phyloP scores from a whole-genome alignment of 495 filamentous ascomycete genomes.

The Tuber borchii region DNA sequence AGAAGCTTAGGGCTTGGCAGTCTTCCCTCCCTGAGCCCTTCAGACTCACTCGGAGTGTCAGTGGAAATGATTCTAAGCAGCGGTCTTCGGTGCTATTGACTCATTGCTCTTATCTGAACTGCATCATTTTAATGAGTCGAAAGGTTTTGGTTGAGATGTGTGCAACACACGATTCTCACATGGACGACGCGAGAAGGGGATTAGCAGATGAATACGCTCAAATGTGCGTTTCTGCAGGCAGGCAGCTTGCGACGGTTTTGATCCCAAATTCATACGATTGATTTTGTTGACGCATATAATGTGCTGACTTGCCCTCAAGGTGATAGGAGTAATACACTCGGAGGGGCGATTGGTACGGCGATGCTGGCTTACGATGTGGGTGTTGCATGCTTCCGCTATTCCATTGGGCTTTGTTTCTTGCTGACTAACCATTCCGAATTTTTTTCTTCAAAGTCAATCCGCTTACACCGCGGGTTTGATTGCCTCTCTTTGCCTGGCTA shows the following conservation, averaged over 20 bases:
- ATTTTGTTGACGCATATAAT: not conserved
- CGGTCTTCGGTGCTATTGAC: constrained; percentile 37
- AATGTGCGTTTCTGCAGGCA: constrained; percentile 38
- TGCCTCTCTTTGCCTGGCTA: constrained; percentile 23
- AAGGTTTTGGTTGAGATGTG: constrained; percentile 57
- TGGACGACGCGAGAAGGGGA: not conserved
- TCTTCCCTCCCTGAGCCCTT: constrained; percentile 33
- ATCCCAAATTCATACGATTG: not conserved
- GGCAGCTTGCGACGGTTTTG: constrained; percentile 40
- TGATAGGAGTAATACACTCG: constrained; percentile 36
- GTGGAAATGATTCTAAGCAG: constrained; percentile 26
- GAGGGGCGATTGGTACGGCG: constrained; percentile 37
- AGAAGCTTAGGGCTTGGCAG: constrained; percentile 36
- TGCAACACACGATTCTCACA: not conserved
- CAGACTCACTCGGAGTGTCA: constrained; percentile 21
- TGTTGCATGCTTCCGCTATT: not conserved
- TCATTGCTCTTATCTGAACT: constrained; percentile 43
- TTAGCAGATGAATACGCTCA: constrained; percentile 29
- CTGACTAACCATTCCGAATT: constrained; percentile 1
- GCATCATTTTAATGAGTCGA: constrained; percentile 63
- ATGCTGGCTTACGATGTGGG: constrained; percentile 39
- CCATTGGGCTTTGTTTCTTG: not conserved
- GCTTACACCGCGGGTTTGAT: constrained; percentile 36
- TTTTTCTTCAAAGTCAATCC: constrained; percentile 26
- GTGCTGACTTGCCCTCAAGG: constrained; percentile 29